phyloP scores from a whole-genome alignment of 2,329 filamentous ascomycete species.

The Trichoderma sp. region DNA sequence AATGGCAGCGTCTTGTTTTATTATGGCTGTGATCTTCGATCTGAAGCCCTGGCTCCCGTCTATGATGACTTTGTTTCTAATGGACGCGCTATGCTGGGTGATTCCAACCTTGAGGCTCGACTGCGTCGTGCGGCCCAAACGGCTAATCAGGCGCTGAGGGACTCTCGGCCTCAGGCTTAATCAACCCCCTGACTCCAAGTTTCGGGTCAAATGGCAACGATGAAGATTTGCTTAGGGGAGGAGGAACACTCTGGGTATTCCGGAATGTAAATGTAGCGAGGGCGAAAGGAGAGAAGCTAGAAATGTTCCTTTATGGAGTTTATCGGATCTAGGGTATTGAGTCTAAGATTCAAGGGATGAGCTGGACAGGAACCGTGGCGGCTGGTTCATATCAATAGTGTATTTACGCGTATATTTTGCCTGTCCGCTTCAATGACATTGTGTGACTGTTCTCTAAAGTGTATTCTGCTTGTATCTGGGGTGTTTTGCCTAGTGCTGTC shows the following conservation, averaged over 20 bases:
- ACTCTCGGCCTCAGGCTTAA: conserved; percentile 25
- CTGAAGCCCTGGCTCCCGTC: conserved; percentile 72
- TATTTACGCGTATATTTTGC: not conserved
- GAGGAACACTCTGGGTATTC: no score
- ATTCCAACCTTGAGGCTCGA: conserved; percentile 84
- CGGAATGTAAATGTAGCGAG: not conserved
- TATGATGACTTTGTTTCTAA: conserved; percentile 83
- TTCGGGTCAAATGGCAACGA: not conserved
- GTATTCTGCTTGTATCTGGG: no score
- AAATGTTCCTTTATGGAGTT: conserved; percentile 18
- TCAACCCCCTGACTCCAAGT: not conserved
- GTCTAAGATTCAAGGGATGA: not conserved
- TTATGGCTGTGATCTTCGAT: conserved; percentile 81
- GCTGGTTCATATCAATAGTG: not conserved
- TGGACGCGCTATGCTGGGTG: conserved; percentile 82
- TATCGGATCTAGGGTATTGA: conserved; percentile 26
- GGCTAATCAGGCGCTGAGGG: conserved; percentile 53
- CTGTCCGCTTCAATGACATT: no score
- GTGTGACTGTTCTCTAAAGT: no score
- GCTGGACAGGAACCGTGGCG: not conserved
- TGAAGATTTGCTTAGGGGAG: no score
- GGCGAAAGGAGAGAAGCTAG: not conserved
- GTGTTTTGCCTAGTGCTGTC: no score
- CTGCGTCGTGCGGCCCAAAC: conserved; percentile 74
- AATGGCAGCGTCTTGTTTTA: conserved; percentile 93